These are phyloP conservation scores for Trypanosoma vivax DNA, from an alignment of 208 protist species.

Conservation along the genomic window DNA sequence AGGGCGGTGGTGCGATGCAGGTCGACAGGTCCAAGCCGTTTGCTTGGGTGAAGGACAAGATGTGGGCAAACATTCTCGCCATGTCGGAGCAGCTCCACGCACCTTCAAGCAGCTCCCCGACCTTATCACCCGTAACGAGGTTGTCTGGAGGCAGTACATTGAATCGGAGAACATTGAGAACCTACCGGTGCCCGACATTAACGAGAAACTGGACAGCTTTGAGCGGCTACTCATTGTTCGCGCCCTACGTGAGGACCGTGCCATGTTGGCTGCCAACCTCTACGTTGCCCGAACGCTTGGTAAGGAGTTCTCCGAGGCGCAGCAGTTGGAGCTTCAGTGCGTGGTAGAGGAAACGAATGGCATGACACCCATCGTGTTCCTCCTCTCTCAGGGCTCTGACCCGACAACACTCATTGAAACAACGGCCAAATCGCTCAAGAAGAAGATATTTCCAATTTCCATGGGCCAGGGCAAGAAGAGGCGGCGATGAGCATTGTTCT, in stretches of 20 bases:
- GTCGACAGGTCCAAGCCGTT: constrained; percentile 91
- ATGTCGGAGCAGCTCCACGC: constrained; percentile 81
- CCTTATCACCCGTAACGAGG: constrained; percentile 89
- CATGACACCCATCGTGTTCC: constrained; percentile 92
- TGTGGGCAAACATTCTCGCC: constrained; percentile 94
- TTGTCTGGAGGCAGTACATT: constrained; percentile 93
- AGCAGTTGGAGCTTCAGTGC: constrained; percentile 85
- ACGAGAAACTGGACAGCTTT: constrained; percentile 91
- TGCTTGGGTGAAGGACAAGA: constrained; percentile 92
- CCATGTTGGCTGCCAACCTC: constrained; percentile 90
- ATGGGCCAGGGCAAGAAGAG: constrained; percentile 98
- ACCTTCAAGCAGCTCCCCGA: constrained; percentile 94
- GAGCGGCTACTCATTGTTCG: constrained; percentile 94
- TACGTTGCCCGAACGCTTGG: constrained; percentile 93
- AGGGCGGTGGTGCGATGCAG: constrained; percentile 92
- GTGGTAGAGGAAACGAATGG: constrained; percentile 87
- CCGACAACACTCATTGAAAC: constrained; percentile 93
- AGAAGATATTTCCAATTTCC: constrained; percentile 94
- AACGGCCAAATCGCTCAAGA: constrained; percentile 93
- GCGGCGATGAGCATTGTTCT: constrained; percentile 88
- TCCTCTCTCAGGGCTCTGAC: constrained; percentile 96
- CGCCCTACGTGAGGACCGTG: constrained; percentile 92
- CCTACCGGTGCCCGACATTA: constrained; percentile 83
- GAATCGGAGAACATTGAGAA: constrained; percentile 93
- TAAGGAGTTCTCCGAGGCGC: constrained; percentile 87